Percentiles rank a stretch among this genome's conserved stretches.
These are phyloP conservation scores for Xylaria bambusicola DNA, from an alignment of 495 filamentous ascomycete species.

Conservation along the genomic window DNA sequence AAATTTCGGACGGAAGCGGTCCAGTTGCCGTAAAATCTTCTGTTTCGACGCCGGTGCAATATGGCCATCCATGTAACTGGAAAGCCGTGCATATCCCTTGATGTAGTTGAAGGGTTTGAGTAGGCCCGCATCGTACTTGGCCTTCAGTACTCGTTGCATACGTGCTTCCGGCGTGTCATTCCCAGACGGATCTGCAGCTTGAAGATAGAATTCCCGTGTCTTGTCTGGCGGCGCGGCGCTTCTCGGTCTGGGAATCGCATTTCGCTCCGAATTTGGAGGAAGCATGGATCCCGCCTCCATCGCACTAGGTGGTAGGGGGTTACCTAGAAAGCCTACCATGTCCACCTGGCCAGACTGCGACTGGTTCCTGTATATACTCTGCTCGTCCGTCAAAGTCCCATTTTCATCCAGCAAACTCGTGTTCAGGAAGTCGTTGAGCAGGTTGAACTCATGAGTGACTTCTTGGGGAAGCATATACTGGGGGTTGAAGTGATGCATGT, in stretches of 20 bases:
- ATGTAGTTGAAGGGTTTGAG: constrained; percentile 97
- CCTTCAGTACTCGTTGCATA: constrained; percentile 91
- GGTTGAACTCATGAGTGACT: constrained; percentile 91
- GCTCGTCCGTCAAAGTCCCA: constrained; percentile 63
- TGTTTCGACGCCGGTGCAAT: constrained; percentile 76
- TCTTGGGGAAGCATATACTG: constrained; percentile 96
- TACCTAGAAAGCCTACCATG: constrained; percentile 36
- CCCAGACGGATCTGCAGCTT: constrained; percentile 90
- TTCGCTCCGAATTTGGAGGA: constrained; percentile 52
- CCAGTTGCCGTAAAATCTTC: constrained; percentile 86
- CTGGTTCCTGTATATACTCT: constrained; percentile 39
- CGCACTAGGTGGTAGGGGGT: constrained; percentile 42
- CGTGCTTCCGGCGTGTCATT: constrained; percentile 90
- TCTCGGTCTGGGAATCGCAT: constrained; percentile 59
- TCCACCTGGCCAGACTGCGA: constrained; percentile 35
- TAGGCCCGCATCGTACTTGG: constrained; percentile 92
- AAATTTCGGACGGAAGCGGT: constrained; percentile 93
- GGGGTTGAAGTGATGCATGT: constrained; percentile 91
- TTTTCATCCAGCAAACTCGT: constrained; percentile 83
- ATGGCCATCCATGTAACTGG: constrained; percentile 86
- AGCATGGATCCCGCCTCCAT: constrained; percentile 43
- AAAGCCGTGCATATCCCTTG: constrained; percentile 87
- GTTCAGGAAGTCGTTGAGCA: constrained; percentile 93
- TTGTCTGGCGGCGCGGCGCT: constrained; percentile 71
- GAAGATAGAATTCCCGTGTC: constrained; percentile 93